Evolutionary conservation across 805 yeast genomes (phyloP).

Genomic region (Metschnikowia lochheadii): DNA sequence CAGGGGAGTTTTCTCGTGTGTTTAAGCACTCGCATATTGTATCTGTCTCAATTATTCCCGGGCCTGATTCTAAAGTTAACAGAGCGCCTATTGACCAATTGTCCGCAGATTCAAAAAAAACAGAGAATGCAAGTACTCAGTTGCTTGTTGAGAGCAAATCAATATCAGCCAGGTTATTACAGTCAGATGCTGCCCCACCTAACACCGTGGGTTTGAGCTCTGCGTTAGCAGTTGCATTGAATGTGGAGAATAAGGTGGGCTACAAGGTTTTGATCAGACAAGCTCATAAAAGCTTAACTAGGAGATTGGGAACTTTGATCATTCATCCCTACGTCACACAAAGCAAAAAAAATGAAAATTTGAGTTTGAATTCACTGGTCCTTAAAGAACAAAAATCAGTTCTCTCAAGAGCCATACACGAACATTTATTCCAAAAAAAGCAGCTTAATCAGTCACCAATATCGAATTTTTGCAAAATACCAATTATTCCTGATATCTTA

Average conservation of each 20-base stretch:
- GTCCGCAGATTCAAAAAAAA: constrained; percentile 4
- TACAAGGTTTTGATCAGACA: constrained; percentile 50
- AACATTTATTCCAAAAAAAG: constrained; percentile 16
- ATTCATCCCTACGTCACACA: constrained; percentile 55
- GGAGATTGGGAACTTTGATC: constrained; percentile 37
- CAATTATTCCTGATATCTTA: constrained; percentile 42
- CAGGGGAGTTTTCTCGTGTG: constrained; percentile 30
- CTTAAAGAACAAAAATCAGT: constrained; percentile 26
- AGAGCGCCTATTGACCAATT: constrained; percentile 3
- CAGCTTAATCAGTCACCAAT: constrained; percentile 33
- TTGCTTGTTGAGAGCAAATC: constrained; percentile 33
- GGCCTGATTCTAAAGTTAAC: constrained; percentile 39
- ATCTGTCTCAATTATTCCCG: constrained; percentile 48
- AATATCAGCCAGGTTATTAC: constrained; percentile 50
- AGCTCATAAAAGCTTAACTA: constrained; percentile 33
- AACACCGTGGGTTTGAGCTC: constrained; percentile 50
- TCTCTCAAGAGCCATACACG: constrained; percentile 19
- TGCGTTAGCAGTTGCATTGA: constrained; percentile 53
- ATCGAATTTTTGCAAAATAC: constrained; percentile 51
- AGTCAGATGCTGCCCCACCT: constrained; percentile 28
- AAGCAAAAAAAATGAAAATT: constrained; percentile 28
- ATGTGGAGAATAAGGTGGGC: constrained; percentile 48
- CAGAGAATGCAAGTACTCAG: constrained; percentile 10
- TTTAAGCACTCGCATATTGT: constrained; percentile 42
- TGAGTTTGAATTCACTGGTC: constrained; percentile 26